Evolutionary conservation across 108 stramenopile genomes (phyloP).

Genomic region (Epipyxis sp.): DNA sequence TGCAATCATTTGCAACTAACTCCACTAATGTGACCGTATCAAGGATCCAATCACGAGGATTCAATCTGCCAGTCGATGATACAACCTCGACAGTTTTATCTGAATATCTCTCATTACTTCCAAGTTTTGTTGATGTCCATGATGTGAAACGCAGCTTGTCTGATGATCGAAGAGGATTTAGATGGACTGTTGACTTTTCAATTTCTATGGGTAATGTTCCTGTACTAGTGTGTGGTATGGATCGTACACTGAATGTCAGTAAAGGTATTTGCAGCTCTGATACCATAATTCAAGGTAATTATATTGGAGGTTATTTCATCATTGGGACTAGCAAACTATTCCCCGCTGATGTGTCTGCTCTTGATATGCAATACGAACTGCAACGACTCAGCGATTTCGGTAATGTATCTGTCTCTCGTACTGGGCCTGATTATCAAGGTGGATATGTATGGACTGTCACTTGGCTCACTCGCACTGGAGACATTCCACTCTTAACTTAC

Average conservation of each 20-base stretch:
- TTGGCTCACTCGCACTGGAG: conserved; percentile 59
- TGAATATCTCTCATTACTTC: background rate
- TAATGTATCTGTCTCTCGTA: conserved; percentile 57
- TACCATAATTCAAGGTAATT: conserved; percentile 73
- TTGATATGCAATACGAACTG: conserved; percentile 55
- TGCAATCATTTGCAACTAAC: background rate
- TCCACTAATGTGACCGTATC: background rate
- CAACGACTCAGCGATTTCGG: conserved; percentile 58
- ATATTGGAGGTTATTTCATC: conserved; percentile 64
- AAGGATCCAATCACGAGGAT: background rate
- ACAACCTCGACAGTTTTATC: background rate
- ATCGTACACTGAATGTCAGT: conserved; percentile 26
- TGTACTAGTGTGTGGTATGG: conserved; percentile 39
- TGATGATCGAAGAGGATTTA: conserved; percentile 47
- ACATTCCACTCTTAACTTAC: conserved; percentile 53
- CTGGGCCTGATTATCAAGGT: conserved; percentile 50
- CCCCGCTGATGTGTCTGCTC: conserved; percentile 39
- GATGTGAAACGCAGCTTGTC: background rate
- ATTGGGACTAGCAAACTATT: conserved; percentile 59
- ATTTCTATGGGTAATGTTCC: conserved; percentile 31
- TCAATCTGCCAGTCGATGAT: conserved; percentile 17
- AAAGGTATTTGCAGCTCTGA: background rate
- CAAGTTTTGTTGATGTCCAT: conserved; percentile 6
- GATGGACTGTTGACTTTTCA: conserved; percentile 53
- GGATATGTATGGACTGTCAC: conserved; percentile 71